phyloP scores from a whole-genome alignment of 768 basidiomycete genomes.

The Trametes cingulata region DNA sequence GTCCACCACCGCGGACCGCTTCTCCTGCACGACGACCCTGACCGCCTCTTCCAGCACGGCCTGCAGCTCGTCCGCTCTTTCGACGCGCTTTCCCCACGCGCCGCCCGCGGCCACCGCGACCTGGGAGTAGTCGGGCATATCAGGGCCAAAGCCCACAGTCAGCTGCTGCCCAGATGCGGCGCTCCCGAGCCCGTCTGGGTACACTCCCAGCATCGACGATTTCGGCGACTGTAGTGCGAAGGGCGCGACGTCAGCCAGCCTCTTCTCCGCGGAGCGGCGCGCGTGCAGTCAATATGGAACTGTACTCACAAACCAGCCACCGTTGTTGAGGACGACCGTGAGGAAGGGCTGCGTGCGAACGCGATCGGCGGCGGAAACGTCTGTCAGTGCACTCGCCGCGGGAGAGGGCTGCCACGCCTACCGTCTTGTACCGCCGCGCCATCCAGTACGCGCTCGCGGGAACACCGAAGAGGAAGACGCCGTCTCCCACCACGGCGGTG shows the following conservation, averaged over 20 bases:
- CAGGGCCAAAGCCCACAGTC: conserved; percentile 65
- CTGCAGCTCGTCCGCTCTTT: conserved; percentile 33
- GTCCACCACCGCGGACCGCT: conserved; percentile 65
- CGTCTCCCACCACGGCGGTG: conserved; percentile 66
- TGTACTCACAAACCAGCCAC: conserved; percentile 59
- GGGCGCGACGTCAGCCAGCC: background rate
- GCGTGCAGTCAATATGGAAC: background rate
- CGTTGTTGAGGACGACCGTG: conserved; percentile 71
- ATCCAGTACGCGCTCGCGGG: conserved; percentile 72
- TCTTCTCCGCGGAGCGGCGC: background rate
- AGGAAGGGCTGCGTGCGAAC: conserved; percentile 56
- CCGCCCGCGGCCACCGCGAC: conserved; percentile 69
- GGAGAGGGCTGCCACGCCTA: conserved; percentile 32
- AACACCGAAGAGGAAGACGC: conserved; percentile 65
- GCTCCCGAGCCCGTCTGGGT: conserved; percentile 57
- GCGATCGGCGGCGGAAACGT: background rate
- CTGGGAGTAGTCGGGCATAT: conserved; percentile 57
- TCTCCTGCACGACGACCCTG: conserved; percentile 54
- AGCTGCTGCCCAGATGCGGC: conserved; percentile 47
- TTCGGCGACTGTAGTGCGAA: conserved; percentile 49
- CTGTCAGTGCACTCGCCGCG: background rate
- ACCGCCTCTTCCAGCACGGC: conserved; percentile 50
- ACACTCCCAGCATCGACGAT: conserved; percentile 63
- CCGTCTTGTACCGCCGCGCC: conserved; percentile 66
- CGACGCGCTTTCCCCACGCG: conserved; percentile 58